Percentiles rank a stretch among this genome's conserved stretches.
Conservation (phyloP, 2,329 filamentous ascomycete species). For the Cytospora schulzeri region DNA sequence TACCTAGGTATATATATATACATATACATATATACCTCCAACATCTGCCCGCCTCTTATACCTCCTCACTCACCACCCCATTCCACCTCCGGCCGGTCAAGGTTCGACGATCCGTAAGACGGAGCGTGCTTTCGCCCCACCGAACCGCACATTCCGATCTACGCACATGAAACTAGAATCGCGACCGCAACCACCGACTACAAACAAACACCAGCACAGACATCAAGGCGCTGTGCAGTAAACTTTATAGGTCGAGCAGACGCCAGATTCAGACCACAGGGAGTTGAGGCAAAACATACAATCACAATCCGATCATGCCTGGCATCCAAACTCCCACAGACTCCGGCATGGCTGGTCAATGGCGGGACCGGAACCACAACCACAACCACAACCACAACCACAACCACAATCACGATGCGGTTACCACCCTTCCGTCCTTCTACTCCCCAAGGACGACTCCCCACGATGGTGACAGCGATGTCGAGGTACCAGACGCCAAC, state of each 20-base stretch:
- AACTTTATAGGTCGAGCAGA: not conserved
- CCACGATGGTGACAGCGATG: slow-evolving; percentile 31
- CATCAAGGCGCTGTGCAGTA: not conserved
- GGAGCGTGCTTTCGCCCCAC: slow-evolving; percentile 20
- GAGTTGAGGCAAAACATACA: not conserved
- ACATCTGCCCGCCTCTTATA: too few relatives aligned
- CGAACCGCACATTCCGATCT: slow-evolving; percentile 18
- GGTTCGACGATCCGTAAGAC: slow-evolving; percentile 9
- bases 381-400: not conserved
- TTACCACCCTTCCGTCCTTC: slow-evolving; percentile 35
- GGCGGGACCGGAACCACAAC: slow-evolving; percentile 3
- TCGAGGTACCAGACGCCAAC: slow-evolving; percentile 28
- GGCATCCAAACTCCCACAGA: slow-evolving; percentile 2
- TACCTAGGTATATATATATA: too few relatives aligned
- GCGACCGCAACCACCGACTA: not conserved
- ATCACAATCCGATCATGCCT: slow-evolving; percentile 6
- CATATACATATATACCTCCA: too few relatives aligned
- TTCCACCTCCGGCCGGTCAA: slow-evolving; percentile 1
- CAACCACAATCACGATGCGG: not conserved
- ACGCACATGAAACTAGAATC: slow-evolving; percentile 4
- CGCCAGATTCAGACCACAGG: not conserved
- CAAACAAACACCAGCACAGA: not conserved
- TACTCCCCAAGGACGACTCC: slow-evolving; percentile 36
- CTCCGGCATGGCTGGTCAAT: slow-evolving; percentile 19
- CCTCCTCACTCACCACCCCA: too few relatives aligned